A percentile compares a stretch with the other conserved stretches of the same genome.
These are phyloP conservation scores for Tolypocladium pustulatum DNA, from an alignment of 2,329 filamentous ascomycete genomes.

Conservation along the genomic window DNA sequence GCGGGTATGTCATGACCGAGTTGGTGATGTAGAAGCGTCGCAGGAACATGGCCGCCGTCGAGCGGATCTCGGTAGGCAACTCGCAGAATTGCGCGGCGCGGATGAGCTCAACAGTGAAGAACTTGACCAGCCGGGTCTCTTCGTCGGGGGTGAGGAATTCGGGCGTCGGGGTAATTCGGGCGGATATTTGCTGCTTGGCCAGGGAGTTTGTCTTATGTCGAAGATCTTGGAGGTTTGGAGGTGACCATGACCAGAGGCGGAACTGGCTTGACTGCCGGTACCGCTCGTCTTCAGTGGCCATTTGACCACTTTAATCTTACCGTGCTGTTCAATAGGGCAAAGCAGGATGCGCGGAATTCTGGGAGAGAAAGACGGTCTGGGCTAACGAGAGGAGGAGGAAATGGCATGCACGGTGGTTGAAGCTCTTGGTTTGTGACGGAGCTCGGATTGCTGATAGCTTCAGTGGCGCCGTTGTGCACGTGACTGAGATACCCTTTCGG, in stretches of 20 bases:
- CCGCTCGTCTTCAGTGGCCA: constrained; percentile 79
- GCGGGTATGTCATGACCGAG: constrained; percentile 92
- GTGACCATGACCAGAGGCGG: constrained; percentile 84
- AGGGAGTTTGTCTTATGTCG: constrained; percentile 70
- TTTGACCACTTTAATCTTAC: constrained; percentile 18
- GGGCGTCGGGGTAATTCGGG: constrained; percentile 47
- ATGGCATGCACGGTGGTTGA: background rate
- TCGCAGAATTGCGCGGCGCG: constrained; percentile 45
- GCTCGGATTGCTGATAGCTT: background rate
- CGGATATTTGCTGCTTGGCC: constrained; percentile 52
- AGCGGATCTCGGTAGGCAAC: constrained; percentile 38
- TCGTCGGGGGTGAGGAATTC: constrained; percentile 77
- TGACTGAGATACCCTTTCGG: background rate
- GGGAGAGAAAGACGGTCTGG: no score
- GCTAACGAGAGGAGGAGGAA: background rate
- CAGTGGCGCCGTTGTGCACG: background rate
- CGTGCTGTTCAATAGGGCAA: background rate
- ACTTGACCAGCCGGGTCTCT: constrained; percentile 70
- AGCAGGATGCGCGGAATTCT: no score
- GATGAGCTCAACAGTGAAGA: constrained; percentile 55
- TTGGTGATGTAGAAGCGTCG: constrained; percentile 94
- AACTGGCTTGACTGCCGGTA: constrained; percentile 89
- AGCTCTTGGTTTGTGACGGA: background rate
- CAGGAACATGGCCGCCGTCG: constrained; percentile 78
- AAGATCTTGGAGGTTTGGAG: constrained; percentile 57